These are phyloP conservation scores for Aspergillus diversus DNA, from an alignment of 495 filamentous ascomycete species.

Conservation along the genomic window DNA sequence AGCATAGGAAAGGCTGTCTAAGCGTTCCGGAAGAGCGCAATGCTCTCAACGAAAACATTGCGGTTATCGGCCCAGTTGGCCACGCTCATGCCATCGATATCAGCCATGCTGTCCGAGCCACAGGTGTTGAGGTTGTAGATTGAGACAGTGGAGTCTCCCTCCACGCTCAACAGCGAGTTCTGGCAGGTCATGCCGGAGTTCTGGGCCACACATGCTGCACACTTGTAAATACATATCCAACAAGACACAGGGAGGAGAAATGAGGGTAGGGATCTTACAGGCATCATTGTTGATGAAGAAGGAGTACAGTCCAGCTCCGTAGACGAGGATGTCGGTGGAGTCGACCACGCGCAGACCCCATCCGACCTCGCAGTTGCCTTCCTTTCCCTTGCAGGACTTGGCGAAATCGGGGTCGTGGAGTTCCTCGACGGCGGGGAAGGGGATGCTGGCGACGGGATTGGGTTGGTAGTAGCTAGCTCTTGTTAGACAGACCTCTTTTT, in stretches of 20 bases:
- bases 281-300: conserved; percentile 67
- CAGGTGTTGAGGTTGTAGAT: conserved; percentile 57
- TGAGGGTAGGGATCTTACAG: conserved; percentile 46
- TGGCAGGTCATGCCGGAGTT: conserved; percentile 53
- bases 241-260: too few relatives aligned
- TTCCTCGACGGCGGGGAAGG: conserved; percentile 47
- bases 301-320: conserved; percentile 74
- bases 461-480: conserved; percentile 61
- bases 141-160: conserved; percentile 38
- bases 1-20: not conserved
- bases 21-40: not conserved
- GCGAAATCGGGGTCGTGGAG: conserved; percentile 63
- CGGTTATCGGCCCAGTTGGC: conserved; percentile 7
- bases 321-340: conserved; percentile 61
- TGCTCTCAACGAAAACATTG: conserved; percentile 6
- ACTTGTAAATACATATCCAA: too few relatives aligned
- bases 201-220: conserved; percentile 16
- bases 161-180: conserved; percentile 61
- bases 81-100: conserved; percentile 43
- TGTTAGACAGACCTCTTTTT: too few relatives aligned
- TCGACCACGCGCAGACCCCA: conserved; percentile 64
- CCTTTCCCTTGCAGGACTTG: conserved; percentile 47
- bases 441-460: conserved; percentile 59
- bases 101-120: conserved; percentile 50
- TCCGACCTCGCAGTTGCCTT: conserved; percentile 60